Evolutionary conservation across 768 basidiomycete genomes (phyloP).

Genomic region (Kwoniella shandongensis): DNA sequence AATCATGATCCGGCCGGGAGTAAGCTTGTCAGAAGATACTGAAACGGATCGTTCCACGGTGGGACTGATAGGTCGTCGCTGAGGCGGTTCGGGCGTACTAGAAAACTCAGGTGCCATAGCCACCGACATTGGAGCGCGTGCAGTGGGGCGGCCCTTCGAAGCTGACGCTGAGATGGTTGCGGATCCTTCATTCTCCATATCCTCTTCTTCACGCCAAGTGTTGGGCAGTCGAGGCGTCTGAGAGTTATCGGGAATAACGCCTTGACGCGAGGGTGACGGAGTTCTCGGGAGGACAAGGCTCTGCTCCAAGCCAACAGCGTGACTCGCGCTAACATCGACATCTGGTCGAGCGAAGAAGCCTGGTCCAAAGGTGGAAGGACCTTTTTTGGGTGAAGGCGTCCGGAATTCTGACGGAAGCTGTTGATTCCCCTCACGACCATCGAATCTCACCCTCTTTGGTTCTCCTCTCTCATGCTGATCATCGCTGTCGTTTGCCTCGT

Average conservation of each 20-base stretch:
- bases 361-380: constrained; percentile 4
- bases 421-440: constrained; percentile 6
- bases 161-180: too few relatives aligned
- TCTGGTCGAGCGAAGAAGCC: constrained; percentile 15
- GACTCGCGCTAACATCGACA: constrained; percentile 9
- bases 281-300: constrained; percentile 26
- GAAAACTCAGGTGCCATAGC: constrained; percentile 32
- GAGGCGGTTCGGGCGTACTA: constrained; percentile 35
- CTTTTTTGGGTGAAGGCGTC: constrained; percentile 33
- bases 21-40: constrained; percentile 18
- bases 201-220: constrained; percentile 5
- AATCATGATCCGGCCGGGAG: constrained; percentile 25
- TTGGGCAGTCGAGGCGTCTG: constrained; percentile 23
- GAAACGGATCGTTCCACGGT: constrained; percentile 27
- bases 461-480: not conserved
- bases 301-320: not conserved
- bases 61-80: constrained; percentile 24
- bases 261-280: constrained; percentile 40
- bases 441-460: constrained; percentile 16
- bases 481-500: not conserved
- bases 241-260: constrained; percentile 31
- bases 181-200: not conserved
- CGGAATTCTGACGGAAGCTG: constrained; percentile 8
- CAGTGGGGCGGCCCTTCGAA: not conserved
- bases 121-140: not conserved